Evolutionary conservation across 805 yeast species (phyloP).

Genomic region (Lipomyces sp.): DNA sequence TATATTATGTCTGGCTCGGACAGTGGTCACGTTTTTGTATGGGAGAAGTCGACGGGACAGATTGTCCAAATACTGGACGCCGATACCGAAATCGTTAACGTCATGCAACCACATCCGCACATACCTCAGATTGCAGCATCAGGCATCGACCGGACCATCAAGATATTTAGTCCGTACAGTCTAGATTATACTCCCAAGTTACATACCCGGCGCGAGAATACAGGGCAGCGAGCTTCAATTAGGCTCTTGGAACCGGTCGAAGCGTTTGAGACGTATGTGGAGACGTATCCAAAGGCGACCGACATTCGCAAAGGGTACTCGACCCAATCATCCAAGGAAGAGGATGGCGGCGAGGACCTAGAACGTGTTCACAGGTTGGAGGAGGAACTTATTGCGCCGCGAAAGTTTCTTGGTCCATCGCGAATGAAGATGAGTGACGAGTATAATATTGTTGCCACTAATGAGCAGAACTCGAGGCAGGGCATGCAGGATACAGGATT

Average conservation of each 20-base stretch:
- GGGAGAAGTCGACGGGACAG: slow-evolving; percentile 28
- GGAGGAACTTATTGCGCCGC: slow-evolving; percentile 23
- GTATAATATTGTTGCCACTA: slow-evolving; percentile 22
- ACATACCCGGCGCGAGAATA: background rate
- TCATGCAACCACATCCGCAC: slow-evolving; percentile 34
- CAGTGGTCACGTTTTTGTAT: slow-evolving; percentile 35
- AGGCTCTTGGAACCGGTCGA: slow-evolving; percentile 4
- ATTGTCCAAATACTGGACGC: slow-evolving; percentile 33
- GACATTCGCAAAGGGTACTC: background rate
- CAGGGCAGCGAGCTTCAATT: background rate
- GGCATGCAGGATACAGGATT: slow-evolving; percentile 26
- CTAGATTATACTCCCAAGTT: slow-evolving; percentile 24
- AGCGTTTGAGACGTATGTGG: slow-evolving; percentile 13
- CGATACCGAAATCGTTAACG: slow-evolving; percentile 34
- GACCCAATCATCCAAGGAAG: background rate
- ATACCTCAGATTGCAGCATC: slow-evolving; percentile 37
- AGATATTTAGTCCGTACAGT: slow-evolving; percentile 33
- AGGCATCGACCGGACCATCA: slow-evolving; percentile 36
- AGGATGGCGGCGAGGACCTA: background rate
- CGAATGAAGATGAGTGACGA: slow-evolving; percentile 18
- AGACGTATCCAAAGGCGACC: background rate
- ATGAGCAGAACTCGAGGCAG: slow-evolving; percentile 24
- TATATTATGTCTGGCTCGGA: slow-evolving; percentile 39
- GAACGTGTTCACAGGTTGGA: background rate
- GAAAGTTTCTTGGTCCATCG: slow-evolving; percentile 29